Evolutionary conservation across 352 stramenopile species (phyloP).

Genomic region (Globisporangium cederbergense): DNA sequence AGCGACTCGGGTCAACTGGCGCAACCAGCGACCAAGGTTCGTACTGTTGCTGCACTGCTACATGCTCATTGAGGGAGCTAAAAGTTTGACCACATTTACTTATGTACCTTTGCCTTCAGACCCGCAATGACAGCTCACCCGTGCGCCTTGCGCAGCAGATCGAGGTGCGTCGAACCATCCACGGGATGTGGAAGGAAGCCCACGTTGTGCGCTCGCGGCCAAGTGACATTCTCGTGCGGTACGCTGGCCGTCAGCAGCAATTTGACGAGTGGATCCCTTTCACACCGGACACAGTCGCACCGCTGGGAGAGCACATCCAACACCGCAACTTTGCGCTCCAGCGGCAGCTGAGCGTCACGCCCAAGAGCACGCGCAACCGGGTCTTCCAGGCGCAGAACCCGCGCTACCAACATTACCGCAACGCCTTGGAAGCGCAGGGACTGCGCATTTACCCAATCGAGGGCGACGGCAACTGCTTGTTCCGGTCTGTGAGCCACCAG

Average conservation of each 20-base stretch:
- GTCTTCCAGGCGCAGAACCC: slow-evolving; percentile 73
- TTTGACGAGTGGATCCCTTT: slow-evolving; percentile 76
- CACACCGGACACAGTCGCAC: slow-evolving; percentile 47
- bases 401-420: slow-evolving; percentile 70
- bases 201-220: slow-evolving; percentile 44
- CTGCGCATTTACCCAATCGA: slow-evolving; percentile 71
- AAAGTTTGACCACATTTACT: background rate
- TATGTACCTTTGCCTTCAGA: slow-evolving; percentile 19
- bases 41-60: background rate
- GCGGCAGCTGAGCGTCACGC: slow-evolving; percentile 43
- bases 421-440: slow-evolving; percentile 39
- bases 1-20: slow-evolving; percentile 63
- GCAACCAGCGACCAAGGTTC: slow-evolving; percentile 51
- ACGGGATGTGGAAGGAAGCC: slow-evolving; percentile 62
- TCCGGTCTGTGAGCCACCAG: slow-evolving; percentile 94
- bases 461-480: slow-evolving; percentile 98
- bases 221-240: slow-evolving; percentile 56
- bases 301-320: slow-evolving; percentile 56
- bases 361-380: slow-evolving; percentile 34
- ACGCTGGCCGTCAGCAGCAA: slow-evolving; percentile 57
- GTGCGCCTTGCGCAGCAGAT: slow-evolving; percentile 68
- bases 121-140: slow-evolving; percentile 50
- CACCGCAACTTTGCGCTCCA: slow-evolving; percentile 21
- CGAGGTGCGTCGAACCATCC: slow-evolving; percentile 49
- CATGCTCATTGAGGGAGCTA: background rate